A percentile compares a stretch with the other conserved stretches of the same genome.
These are phyloP conservation scores for Asterella californica DNA, from an alignment of 225 moss, liverwort and hornwort genomes.

Conservation along the genomic window DNA sequence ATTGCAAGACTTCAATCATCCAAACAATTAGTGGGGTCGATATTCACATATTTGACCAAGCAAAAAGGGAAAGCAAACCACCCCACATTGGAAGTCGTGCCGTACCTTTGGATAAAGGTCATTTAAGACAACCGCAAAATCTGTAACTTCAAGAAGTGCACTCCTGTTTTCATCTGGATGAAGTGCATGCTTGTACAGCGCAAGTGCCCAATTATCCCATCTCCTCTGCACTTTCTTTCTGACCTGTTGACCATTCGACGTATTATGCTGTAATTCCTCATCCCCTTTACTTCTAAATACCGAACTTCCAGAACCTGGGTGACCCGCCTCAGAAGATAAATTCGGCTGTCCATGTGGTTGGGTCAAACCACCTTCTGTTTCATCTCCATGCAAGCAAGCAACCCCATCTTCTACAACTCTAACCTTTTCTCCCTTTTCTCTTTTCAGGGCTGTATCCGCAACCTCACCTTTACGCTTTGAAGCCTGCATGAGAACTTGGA, in stretches of 20 bases:
- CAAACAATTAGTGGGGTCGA: too few relatives aligned
- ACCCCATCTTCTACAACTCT: slow-evolving; percentile 38
- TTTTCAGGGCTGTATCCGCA: slow-evolving; percentile 38
- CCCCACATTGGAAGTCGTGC: not conserved
- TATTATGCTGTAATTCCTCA: not conserved
- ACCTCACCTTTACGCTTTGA: slow-evolving; percentile 60
- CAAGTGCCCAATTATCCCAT: slow-evolving; percentile 75
- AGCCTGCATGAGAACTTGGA: slow-evolving; percentile 74
- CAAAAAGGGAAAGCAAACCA: not conserved
- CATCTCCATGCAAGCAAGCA: not conserved
- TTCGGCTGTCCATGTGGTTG: slow-evolving; percentile 15
- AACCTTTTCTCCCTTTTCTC: slow-evolving; percentile 45
- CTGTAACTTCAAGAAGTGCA: slow-evolving; percentile 51
- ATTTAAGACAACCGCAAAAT: slow-evolving; percentile 64
- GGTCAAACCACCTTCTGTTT: slow-evolving; percentile 1
- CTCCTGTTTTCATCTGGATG: slow-evolving; percentile 55
- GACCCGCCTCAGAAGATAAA: not conserved
- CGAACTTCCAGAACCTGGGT: not conserved
- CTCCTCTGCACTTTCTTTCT: slow-evolving; percentile 37
- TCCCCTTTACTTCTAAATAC: not conserved
- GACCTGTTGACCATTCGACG: slow-evolving; percentile 11
- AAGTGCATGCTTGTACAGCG: slow-evolving; percentile 59
- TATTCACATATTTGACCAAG: too few relatives aligned
- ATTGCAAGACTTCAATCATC: too few relatives aligned
- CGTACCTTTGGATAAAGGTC: slow-evolving; percentile 72